Conservation (phyloP, 768 basidiomycete genomes). For the Suillus brevipes region DNA sequence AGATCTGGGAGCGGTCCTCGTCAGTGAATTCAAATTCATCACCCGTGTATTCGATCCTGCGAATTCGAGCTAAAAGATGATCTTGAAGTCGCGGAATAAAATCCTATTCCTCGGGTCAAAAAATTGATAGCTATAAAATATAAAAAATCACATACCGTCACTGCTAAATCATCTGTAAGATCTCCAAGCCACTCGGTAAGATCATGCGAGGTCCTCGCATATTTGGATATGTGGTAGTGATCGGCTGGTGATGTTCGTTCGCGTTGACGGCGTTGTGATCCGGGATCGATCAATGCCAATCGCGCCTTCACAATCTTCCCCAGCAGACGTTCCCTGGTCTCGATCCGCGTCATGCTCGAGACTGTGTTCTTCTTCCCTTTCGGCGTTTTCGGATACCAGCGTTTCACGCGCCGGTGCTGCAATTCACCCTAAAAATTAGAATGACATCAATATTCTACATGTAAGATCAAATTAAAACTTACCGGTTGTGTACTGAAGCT, state of each 20-base stretch:
- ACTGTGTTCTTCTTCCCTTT: conserved; percentile 25
- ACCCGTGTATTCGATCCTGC: conserved; percentile 11
- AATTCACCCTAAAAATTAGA: not conserved
- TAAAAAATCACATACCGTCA: conserved; percentile 10
- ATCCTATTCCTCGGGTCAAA: conserved; percentile 34
- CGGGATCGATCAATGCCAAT: not conserved
- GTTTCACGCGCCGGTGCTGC: conserved; percentile 33
- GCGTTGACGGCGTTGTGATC: conserved; percentile 17
- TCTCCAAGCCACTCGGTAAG: conserved; percentile 17
- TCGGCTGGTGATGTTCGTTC: conserved; percentile 21
- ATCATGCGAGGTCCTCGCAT: conserved; percentile 1
- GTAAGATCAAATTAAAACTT: not conserved
- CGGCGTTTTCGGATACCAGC: conserved; percentile 35
- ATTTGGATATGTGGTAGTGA: conserved; percentile 27
- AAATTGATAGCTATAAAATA: not conserved
- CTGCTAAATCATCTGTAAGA: conserved; percentile 26
- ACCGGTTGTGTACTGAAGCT: conserved; percentile 35
- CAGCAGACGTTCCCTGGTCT: conserved; percentile 20
- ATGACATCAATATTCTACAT: not conserved
- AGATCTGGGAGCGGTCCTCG: conserved; percentile 22
- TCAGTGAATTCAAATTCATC: conserved; percentile 22
- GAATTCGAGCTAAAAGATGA: conserved; percentile 9
- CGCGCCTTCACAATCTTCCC: conserved; percentile 14
- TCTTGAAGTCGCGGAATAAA: conserved; percentile 26
- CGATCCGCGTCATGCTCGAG: conserved; percentile 29